Percentiles rank a stretch among this genome's conserved stretches.
These are phyloP conservation scores for Beauveria bassiana DNA, from an alignment of 2,329 filamentous ascomycete species.

Conservation along the genomic window DNA sequence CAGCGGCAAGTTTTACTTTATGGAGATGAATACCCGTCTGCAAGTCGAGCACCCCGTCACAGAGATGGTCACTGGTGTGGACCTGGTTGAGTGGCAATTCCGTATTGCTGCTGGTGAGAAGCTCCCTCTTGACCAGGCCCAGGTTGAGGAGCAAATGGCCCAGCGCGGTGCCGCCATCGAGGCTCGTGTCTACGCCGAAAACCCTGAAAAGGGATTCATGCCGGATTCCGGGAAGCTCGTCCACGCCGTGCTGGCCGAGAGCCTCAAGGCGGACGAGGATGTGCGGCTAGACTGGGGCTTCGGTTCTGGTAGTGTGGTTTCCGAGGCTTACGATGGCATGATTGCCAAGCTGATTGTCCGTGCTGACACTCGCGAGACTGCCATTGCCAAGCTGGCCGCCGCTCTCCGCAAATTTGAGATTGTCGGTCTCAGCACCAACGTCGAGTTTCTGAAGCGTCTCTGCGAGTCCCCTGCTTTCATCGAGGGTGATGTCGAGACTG, in stretches of 20 bases:
- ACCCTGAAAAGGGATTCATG: conserved; percentile 83
- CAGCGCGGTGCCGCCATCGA: conserved; percentile 83
- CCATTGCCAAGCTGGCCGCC: conserved; percentile 71
- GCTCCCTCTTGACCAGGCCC: conserved; percentile 47
- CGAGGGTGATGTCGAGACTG: conserved; percentile 83
- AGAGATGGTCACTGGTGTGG: conserved; percentile 59
- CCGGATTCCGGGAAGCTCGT: conserved; percentile 86
- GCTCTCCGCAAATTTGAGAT: conserved; percentile 87
- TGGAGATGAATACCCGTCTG: conserved; percentile 79
- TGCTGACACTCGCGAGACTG: conserved; percentile 67
- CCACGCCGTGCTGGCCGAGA: conserved; percentile 67
- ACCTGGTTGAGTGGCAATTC: conserved; percentile 94
- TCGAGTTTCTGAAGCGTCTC: conserved; percentile 88
- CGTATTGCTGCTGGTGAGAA: conserved; percentile 56
- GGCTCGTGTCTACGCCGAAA: conserved; percentile 93
- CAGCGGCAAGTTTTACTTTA: conserved; percentile 72
- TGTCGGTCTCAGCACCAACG: conserved; percentile 87
- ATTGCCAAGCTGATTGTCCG: conserved; percentile 95
- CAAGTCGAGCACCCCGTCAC: conserved; percentile 97
- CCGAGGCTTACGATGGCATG: conserved; percentile 96
- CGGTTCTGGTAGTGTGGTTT: conserved; percentile 82
- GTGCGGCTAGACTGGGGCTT: conserved; percentile 93
- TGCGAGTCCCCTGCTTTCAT: conserved; percentile 78
- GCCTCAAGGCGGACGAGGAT: conserved; percentile 53
- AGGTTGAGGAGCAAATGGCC: conserved; percentile 68